Evolutionary conservation across 1,284 basidiomycete species (phyloP).

Genomic region (Melanopsichium pennsylvanicum): DNA sequence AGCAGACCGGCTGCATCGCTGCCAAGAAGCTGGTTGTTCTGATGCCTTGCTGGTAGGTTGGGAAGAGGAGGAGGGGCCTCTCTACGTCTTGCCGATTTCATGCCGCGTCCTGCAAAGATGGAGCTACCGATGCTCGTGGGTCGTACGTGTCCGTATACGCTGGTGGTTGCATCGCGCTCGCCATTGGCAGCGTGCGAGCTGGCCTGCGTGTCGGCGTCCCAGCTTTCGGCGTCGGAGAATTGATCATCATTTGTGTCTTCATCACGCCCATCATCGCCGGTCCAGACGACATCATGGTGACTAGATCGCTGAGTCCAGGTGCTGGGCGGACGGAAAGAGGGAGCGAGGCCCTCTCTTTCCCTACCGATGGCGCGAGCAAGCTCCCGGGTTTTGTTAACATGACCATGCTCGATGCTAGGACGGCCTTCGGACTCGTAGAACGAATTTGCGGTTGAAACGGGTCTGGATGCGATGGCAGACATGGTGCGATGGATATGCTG

Average conservation of each 20-base stretch:
- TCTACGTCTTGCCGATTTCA: conserved; percentile 19
- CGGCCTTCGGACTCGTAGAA: conserved; percentile 41
- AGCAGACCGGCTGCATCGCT: conserved; percentile 17
- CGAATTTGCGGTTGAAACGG: conserved; percentile 28
- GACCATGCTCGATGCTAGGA: conserved; percentile 24
- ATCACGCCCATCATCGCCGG: conserved; percentile 19
- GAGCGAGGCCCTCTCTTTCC: conserved; percentile 14
- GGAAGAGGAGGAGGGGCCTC: conserved; percentile 45
- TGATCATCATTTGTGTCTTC: conserved; percentile 35
- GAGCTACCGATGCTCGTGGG: conserved; percentile 49
- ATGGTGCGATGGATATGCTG: conserved; percentile 5
- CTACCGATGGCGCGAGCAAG: conserved; percentile 42
- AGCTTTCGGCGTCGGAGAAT: conserved; percentile 53
- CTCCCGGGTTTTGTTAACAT: conserved; percentile 27
- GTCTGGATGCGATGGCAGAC: conserved; percentile 32
- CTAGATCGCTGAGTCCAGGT: conserved; percentile 38
- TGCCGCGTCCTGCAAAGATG: conserved; percentile 54
- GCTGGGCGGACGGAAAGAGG: conserved; percentile 44
- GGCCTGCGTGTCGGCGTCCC: conserved; percentile 38
- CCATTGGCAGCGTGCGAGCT: conserved; percentile 17
- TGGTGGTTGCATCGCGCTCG: conserved; percentile 18
- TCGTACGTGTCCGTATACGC: conserved; percentile 44
- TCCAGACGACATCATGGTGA: conserved; percentile 50
- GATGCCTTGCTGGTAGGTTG: conserved; percentile 6
- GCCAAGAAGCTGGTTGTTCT: conserved; percentile 1